Base-by-base conservation (phyloP, 2,329 filamentous ascomycete genomes). In the Cercospora sp. region DNA sequence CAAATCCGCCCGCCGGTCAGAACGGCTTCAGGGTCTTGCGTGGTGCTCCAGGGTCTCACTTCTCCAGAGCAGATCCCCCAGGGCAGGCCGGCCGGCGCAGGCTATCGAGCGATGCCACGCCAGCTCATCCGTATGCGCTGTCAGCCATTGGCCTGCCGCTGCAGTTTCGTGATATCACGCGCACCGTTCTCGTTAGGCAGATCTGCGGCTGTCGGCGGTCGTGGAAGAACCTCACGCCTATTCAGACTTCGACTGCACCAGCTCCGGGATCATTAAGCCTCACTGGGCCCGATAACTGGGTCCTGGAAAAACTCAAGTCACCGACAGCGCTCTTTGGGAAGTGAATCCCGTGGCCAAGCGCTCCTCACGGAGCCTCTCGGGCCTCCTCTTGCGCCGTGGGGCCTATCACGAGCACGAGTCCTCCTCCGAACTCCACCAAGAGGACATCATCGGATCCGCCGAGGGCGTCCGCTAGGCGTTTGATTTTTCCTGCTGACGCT, bases 181-280 rank as follows among this genome's bases (percentile, higher is more conserved):
- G 40, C 33, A 12, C 23, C 60, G 30, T 57, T 48, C 9, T 55
- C 61, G 48, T n/a, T 16, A 33, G 61, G 42, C 33, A 63, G 45
- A 18, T 18, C 31, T 57, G 28, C 63, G 61, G 66, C 61, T 51
- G 62, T 10, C 42, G 58, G 58, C 59, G 63, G 67, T 30, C 20
- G 57, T 63, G 67, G 67, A 68, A 63, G 42, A 68, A 65, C 40
- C 36, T 62, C 59, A 64, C 67, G 67, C 67, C 67, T 68, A 68
- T 60, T 63, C 63, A 63, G 63, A 68, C 67, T 60, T 68, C 67
- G 30, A 59, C n/a, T 55, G 26, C 36, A 42, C 30, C 28, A 42
- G 31, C 36, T 26, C 60, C 45, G 36, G 23, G 36, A 57, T 58
- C 53, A 26, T 13, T 45, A 60, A 60, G 65, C 65, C 55, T n/a